A percentile compares a stretch with the other conserved stretches of the same genome.
These are phyloP conservation scores for Durusdinium trenchii DNA, from an alignment of 73 alveolate genomes.

Conservation along the genomic window DNA sequence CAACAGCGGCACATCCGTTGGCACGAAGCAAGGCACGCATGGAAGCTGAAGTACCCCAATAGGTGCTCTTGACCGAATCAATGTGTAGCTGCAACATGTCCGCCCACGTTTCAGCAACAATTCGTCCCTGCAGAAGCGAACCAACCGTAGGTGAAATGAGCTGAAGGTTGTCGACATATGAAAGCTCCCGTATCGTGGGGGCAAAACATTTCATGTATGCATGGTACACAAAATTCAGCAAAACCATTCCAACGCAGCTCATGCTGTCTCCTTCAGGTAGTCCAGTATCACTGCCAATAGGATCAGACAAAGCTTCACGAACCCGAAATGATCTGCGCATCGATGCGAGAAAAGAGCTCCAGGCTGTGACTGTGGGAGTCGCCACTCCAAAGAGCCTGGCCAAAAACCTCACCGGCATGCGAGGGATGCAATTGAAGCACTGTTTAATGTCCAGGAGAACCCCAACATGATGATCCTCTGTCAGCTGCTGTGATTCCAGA, in stretches of 20 bases:
- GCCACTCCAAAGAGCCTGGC: neutral
- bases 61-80: neutral
- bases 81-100: neutral
- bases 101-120: neutral
- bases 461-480: neutral
- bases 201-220: neutral
- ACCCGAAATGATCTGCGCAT: neutral
- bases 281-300: neutral
- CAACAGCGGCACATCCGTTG: neutral
- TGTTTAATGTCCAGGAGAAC: neutral
- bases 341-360: neutral
- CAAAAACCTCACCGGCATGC: neutral
- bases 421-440: conserved; percentile 6
- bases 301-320: neutral
- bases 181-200: neutral
- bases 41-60: neutral
- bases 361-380: neutral
- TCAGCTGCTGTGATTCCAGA: neutral
- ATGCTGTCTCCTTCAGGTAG: conserved; percentile 4
- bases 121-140: neutral
- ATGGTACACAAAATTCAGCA: neutral
- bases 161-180: neutral
- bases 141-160: neutral
- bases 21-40: neutral
- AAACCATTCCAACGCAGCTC: conserved; percentile 13